A percentile compares a stretch with the other conserved stretches of the same genome.
These are phyloP conservation scores for Saccharum hybrid DNA, from an alignment of 202 grass and related monocot genomes.

Conservation along the genomic window DNA sequence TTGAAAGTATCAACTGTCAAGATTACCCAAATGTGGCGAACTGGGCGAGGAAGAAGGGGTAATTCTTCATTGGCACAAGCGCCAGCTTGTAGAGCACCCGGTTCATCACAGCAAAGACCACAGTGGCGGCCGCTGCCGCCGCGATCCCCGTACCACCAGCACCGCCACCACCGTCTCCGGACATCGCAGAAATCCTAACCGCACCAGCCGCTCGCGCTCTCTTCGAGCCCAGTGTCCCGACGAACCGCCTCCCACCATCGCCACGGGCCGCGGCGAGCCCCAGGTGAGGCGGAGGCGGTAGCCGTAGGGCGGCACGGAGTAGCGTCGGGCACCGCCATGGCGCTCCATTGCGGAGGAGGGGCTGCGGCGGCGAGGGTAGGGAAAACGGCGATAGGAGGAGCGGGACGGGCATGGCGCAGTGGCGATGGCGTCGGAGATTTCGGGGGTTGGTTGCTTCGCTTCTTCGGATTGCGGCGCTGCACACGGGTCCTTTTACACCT, in stretches of 20 bases:
- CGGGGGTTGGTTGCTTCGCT: slow-evolving; percentile 33
- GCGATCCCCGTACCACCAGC: slow-evolving; percentile 44
- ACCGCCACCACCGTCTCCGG: background rate
- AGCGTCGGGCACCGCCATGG: background rate
- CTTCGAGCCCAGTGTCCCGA: background rate
- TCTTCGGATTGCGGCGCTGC: slow-evolving; percentile 32
- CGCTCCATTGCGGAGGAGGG: slow-evolving; percentile 22
- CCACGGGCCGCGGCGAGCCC: background rate
- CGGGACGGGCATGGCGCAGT: slow-evolving; percentile 42
- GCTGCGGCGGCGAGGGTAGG: background rate
- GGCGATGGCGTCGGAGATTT: slow-evolving; percentile 34
- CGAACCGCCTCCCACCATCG: slow-evolving; percentile 2
- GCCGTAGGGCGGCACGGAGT: background rate
- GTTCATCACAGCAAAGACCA: slow-evolving; percentile 78
- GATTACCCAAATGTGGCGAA: slow-evolving; percentile 77
- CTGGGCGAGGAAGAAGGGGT: slow-evolving; percentile 92
- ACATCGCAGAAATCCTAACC: slow-evolving; percentile 21
- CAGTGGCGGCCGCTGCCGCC: slow-evolving; percentile 51
- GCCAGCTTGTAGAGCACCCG: slow-evolving; percentile 93
- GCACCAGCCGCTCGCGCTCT: background rate
- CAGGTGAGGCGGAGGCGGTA: background rate
- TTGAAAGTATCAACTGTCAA: background rate
- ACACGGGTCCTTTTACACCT: background rate
- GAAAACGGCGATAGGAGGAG: slow-evolving; percentile 46
- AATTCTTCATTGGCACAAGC: slow-evolving; percentile 81